Evolutionary conservation across 2,329 filamentous ascomycete genomes (phyloP).

Genomic region (Cytospora piceicola): DNA sequence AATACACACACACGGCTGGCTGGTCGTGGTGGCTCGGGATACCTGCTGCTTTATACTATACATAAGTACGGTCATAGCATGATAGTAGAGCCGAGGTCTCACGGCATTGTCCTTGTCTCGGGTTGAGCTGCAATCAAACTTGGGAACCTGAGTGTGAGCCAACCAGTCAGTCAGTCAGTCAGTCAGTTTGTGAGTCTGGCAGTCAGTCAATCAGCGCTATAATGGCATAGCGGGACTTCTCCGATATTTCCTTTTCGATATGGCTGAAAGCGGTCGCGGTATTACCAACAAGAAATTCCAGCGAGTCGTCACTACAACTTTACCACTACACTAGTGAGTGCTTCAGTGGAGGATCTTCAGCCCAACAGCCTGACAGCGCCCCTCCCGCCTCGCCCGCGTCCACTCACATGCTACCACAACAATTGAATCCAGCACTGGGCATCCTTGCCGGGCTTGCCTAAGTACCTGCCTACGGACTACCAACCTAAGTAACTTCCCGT

Average conservation of each 20-base stretch:
- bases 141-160: neutral
- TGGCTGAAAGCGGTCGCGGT: too few relatives aligned
- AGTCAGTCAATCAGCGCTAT: constrained; percentile 1
- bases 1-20: too few relatives aligned
- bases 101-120: neutral
- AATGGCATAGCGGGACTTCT: neutral
- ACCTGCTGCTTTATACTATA: too few relatives aligned
- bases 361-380: neutral
- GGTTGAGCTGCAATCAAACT: neutral
- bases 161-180: neutral
- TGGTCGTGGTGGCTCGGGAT: too few relatives aligned
- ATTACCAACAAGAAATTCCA: too few relatives aligned
- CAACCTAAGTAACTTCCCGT: neutral
- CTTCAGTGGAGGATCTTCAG: neutral
- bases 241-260: too few relatives aligned
- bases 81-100: neutral
- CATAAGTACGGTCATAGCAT: too few relatives aligned
- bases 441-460: constrained; percentile 19
- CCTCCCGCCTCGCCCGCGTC: neutral
- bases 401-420: neutral
- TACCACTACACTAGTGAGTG: neutral
- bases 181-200: neutral
- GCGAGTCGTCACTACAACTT: too few relatives aligned
- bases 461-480: too few relatives aligned
- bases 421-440: constrained; percentile 10